Evolutionary conservation across 306 rosid species (phyloP).

Genomic region (Cucumis cinereus): DNA sequence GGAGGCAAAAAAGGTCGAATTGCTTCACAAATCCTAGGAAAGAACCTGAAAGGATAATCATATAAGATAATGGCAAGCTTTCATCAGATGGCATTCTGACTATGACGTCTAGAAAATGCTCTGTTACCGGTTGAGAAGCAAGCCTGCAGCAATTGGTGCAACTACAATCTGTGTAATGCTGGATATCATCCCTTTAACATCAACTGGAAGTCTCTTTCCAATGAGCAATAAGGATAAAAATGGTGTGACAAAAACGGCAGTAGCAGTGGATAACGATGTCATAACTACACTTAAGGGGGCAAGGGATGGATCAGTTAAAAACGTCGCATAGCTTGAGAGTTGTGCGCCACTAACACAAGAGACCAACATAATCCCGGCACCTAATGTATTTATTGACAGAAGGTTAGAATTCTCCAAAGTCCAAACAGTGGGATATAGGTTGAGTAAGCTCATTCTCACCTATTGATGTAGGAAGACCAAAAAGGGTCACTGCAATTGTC

Average conservation of each 20-base stretch:
- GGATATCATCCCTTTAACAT: slow-evolving; percentile 91
- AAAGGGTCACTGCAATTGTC: slow-evolving; percentile 36
- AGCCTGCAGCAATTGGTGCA: slow-evolving; percentile 67
- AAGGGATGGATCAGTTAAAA: slow-evolving; percentile 74
- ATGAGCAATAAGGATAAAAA: slow-evolving; percentile 70
- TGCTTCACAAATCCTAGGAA: slow-evolving; percentile 51
- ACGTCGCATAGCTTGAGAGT: slow-evolving; percentile 87
- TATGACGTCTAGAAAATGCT: background rate
- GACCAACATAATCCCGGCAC: slow-evolving; percentile 85
- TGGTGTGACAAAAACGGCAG: slow-evolving; percentile 81
- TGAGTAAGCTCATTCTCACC: slow-evolving; percentile 37
- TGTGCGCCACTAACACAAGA: slow-evolving; percentile 97
- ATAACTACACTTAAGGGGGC: slow-evolving; percentile 91
- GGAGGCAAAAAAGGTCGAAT: slow-evolving; percentile 81
- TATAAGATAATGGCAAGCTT: slow-evolving; percentile 7
- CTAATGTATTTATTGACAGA: slow-evolving; percentile 34
- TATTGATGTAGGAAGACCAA: slow-evolving; percentile 69
- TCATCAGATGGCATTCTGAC: slow-evolving; percentile 1
- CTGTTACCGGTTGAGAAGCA: slow-evolving; percentile 70
- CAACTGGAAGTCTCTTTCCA: slow-evolving; percentile 88
- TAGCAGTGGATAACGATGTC: slow-evolving; percentile 91
- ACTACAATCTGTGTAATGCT: slow-evolving; percentile 87
- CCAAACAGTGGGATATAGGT: slow-evolving; percentile 6
- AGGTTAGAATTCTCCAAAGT: slow-evolving; percentile 18
- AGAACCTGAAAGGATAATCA: slow-evolving; percentile 43